These are phyloP conservation scores for Favolaschia claudopus DNA, from an alignment of 768 basidiomycete genomes.

Conservation along the genomic window DNA sequence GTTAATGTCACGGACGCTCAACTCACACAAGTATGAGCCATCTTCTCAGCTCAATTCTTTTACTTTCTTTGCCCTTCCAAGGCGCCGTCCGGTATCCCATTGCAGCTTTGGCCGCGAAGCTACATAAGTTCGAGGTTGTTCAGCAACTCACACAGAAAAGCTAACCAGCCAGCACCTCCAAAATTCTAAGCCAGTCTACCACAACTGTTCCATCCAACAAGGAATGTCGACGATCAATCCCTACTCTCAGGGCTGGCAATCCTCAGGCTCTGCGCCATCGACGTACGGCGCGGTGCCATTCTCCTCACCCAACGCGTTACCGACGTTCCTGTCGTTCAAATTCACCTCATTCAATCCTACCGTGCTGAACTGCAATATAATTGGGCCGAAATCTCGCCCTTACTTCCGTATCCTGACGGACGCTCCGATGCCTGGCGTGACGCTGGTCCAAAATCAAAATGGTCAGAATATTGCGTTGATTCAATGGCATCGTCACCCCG, in stretches of 20 bases:
- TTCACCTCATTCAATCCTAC: slow-evolving; percentile 25
- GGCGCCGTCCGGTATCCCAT: background rate
- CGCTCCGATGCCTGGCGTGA: slow-evolving; percentile 40
- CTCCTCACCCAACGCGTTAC: slow-evolving; percentile 4
- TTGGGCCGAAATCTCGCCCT: slow-evolving; percentile 42
- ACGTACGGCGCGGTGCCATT: slow-evolving; percentile 27
- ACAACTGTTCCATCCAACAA: no score
- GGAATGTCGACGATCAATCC: slow-evolving; percentile 25
- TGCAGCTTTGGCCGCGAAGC: background rate
- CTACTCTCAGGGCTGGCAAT: slow-evolving; percentile 15
- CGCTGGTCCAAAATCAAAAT: slow-evolving; percentile 45
- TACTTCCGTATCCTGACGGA: slow-evolving; percentile 49
- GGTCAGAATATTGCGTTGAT: slow-evolving; percentile 47
- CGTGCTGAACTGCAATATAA: slow-evolving; percentile 47
- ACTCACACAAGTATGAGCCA: background rate
- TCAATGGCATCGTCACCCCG: slow-evolving; percentile 44
- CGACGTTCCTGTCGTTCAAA: slow-evolving; percentile 22
- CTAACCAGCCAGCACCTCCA: no score
- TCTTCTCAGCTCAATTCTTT: background rate
- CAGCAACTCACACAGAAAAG: background rate
- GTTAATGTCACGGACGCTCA: no score
- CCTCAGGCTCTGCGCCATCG: background rate
- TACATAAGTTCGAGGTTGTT: background rate
- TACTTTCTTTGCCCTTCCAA: no score
- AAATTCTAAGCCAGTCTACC: no score